Conservation (phyloP, 2,329 filamentous ascomycete genomes). For the Myriosclerotinia scirpicola region DNA sequence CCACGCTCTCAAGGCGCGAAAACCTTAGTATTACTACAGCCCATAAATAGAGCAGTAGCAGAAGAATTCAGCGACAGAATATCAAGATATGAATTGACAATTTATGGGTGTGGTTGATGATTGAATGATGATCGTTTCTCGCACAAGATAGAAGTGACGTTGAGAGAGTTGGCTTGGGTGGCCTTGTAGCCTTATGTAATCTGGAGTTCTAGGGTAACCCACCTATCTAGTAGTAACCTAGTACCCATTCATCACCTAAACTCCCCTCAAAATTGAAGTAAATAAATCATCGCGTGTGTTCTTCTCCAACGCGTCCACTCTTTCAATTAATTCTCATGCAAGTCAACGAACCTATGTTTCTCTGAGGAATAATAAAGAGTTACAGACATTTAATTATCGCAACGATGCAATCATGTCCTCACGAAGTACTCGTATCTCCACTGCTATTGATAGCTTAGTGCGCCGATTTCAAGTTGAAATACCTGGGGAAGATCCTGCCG, state of each 20-base stretch:
- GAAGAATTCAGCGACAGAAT: constrained; percentile 31
- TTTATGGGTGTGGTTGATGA: constrained; percentile 31
- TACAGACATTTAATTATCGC: constrained; percentile 25
- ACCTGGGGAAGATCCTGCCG: constrained; percentile 65
- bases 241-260: neutral
- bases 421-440: constrained; percentile 64
- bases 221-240: neutral
- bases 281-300: constrained; percentile 22
- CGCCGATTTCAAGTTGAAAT: constrained; percentile 68
- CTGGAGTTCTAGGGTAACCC: constrained; percentile 20
- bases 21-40: constrained; percentile 28
- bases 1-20: constrained; percentile 36
- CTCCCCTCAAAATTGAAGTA: constrained; percentile 11
- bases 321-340: constrained; percentile 18
- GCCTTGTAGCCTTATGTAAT: constrained; percentile 23
- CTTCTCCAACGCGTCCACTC: constrained; percentile 22
- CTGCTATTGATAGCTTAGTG: constrained; percentile 77
- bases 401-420: constrained; percentile 41
- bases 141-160: constrained; percentile 28
- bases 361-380: neutral
- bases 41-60: constrained; percentile 36
- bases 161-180: constrained; percentile 11
- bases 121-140: constrained; percentile 26
- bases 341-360: constrained; percentile 1
- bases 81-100: constrained; percentile 31